Evolutionary conservation across 2,329 filamentous ascomycete species (phyloP).

Genomic region (Stemphylium lycopersici): DNA sequence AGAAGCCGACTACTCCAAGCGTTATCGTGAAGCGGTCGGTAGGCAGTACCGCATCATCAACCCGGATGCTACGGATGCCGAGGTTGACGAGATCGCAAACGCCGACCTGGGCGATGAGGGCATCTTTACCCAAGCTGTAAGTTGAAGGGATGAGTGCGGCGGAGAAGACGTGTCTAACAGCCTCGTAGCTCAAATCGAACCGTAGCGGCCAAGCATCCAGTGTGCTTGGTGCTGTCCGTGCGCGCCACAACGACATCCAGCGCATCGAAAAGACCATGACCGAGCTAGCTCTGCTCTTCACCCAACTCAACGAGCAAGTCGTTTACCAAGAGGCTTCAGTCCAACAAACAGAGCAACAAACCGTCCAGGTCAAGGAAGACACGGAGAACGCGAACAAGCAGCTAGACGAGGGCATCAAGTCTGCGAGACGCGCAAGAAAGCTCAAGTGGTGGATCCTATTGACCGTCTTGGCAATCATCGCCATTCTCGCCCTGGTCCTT

Average conservation of each 20-base stretch:
- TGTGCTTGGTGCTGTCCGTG: slow-evolving; percentile 78
- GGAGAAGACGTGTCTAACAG: slow-evolving; percentile 3
- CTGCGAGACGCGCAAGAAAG: slow-evolving; percentile 70
- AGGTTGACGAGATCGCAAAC: slow-evolving; percentile 72
- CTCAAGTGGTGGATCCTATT: slow-evolving; percentile 83
- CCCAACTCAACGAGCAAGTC: slow-evolving; percentile 75
- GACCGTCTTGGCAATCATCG: slow-evolving; percentile 57
- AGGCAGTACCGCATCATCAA: slow-evolving; percentile 84
- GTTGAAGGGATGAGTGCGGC: slow-evolving; percentile 38
- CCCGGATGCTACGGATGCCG: slow-evolving; percentile 75
- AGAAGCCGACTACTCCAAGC: slow-evolving; percentile 72
- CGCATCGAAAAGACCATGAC: slow-evolving; percentile 77
- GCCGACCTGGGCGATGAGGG: slow-evolving; percentile 78
- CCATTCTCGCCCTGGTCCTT: slow-evolving; percentile 57
- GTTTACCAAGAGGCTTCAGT: slow-evolving; percentile 73
- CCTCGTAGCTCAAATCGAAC: slow-evolving; percentile 71
- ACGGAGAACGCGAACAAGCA: slow-evolving; percentile 73
- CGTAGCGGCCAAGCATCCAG: slow-evolving; percentile 74
- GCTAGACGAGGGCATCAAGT: slow-evolving; percentile 70
- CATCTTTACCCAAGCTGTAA: slow-evolving; percentile 81
- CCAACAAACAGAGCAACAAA: slow-evolving; percentile 67
- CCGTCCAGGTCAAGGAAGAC: slow-evolving; percentile 68
- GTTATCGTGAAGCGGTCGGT: slow-evolving; percentile 78
- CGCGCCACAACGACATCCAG: slow-evolving; percentile 82
- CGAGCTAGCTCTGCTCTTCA: slow-evolving; percentile 73